Conservation (phyloP, 2,329 filamentous ascomycete genomes). For the Diaporthe sp. region DNA sequence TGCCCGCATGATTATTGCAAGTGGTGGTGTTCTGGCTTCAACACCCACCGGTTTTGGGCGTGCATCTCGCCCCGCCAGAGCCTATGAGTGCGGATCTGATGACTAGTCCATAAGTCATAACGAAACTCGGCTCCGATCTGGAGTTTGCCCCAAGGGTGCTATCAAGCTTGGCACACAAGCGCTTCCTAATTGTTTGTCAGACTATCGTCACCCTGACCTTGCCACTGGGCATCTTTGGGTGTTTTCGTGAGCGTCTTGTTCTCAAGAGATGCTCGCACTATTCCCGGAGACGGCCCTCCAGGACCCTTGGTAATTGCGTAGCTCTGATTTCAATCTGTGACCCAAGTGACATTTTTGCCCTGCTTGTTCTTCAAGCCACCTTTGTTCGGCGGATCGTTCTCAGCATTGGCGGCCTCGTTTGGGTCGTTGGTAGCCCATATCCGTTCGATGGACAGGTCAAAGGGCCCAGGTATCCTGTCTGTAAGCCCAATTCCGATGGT, state of each 20-base stretch:
- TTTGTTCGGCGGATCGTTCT: conserved; percentile 44
- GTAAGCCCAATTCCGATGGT: conserved; percentile 90
- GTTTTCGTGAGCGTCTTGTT: neutral
- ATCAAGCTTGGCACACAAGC: neutral
- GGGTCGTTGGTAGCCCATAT: conserved; percentile 90
- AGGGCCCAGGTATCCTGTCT: conserved; percentile 89
- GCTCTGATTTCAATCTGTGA: conserved; percentile 38
- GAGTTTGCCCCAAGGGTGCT: neutral
- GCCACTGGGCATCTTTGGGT: neutral
- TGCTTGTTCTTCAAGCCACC: conserved; percentile 56
- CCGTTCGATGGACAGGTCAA: conserved; percentile 85
- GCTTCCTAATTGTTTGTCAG: neutral
- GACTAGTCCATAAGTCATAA: neutral
- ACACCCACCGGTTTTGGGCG: neutral
- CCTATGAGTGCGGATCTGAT: neutral
- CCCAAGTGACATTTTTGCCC: conserved; percentile 58
- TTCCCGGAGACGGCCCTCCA: neutral
- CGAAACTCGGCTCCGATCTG: neutral
- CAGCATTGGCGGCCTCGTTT: conserved; percentile 50
- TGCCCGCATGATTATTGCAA: neutral
- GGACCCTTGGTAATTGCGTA: neutral
- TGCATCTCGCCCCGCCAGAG: neutral
- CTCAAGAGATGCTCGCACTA: neutral
- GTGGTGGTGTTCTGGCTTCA: neutral
- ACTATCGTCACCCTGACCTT: neutral